phyloP scores from a whole-genome alignment of 176 grass and related monocot species.

The Eremochloa ophiuroides region DNA sequence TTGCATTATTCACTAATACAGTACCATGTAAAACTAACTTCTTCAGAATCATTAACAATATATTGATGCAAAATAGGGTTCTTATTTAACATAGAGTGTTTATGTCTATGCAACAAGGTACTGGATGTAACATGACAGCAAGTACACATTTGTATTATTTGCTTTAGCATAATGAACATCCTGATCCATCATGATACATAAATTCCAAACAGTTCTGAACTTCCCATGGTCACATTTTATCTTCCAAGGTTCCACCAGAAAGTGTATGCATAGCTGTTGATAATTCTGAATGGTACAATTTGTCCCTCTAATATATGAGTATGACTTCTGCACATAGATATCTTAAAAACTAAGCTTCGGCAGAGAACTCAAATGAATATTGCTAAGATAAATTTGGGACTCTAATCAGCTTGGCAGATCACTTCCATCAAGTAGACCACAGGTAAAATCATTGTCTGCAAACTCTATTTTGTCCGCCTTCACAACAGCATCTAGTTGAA shows the following conservation, averaged over 20 bases:
- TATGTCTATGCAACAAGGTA: neutral
- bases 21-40: no score
- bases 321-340: neutral
- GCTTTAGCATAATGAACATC: neutral
- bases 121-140: neutral
- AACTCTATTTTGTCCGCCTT: conserved; percentile 57
- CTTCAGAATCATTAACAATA: no score
- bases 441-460: conserved; percentile 41
- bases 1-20: neutral
- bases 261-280: neutral
- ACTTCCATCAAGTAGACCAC: conserved; percentile 41
- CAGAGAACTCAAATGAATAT: neutral
- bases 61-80: no score
- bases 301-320: neutral
- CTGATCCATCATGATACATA: neutral
- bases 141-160: neutral
- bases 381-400: neutral
- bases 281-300: neutral
- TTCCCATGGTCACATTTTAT: neutral
- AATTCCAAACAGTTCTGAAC: neutral
- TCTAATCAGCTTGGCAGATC: neutral
- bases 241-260: neutral
- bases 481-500: conserved; percentile 34
- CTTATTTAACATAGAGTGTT: neutral
- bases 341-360: neutral